Conservation (phyloP, 768 basidiomycete species). For the Chiua virens region DNA sequence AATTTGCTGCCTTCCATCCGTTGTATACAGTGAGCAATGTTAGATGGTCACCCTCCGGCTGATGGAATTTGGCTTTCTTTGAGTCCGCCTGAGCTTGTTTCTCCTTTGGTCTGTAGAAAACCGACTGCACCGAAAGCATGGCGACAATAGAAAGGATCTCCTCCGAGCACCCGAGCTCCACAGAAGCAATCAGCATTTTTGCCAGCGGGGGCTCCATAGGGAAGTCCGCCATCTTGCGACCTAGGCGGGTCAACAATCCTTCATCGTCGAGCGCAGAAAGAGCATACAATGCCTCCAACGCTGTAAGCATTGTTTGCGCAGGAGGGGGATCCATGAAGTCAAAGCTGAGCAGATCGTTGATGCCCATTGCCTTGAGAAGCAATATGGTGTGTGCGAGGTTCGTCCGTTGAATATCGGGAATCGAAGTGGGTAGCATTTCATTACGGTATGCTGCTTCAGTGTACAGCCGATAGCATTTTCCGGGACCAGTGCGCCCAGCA, state of each 20-base stretch:
- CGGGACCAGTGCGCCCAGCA: conserved; percentile 96
- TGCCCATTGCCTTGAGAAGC: conserved; percentile 97
- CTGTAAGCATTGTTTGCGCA: conserved; percentile 94
- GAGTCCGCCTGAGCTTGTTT: conserved; percentile 99
- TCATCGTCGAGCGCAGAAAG: conserved; percentile 96
- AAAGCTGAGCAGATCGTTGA: conserved; percentile 96
- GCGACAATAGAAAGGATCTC: conserved; percentile 97
- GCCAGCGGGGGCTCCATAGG: conserved; percentile 96
- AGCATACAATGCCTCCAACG: conserved; percentile 91
- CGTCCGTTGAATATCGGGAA: conserved; percentile 96
- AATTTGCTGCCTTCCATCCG: conserved; percentile 95
- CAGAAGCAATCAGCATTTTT: conserved; percentile 98
- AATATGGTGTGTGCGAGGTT: conserved; percentile 92
- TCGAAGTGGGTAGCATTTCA: conserved; percentile 97
- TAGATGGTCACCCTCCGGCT: conserved; percentile 96
- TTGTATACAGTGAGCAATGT: conserved; percentile 95
- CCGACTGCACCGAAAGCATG: conserved; percentile 94
- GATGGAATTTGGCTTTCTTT: conserved; percentile 99
- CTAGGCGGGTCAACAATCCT: conserved; percentile 89
- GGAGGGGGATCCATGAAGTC: conserved; percentile 99
- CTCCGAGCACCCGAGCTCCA: conserved; percentile 96
- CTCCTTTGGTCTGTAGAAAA: conserved; percentile 99
- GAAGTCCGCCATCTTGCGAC: conserved; percentile 99
- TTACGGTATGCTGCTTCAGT: conserved; percentile 98
- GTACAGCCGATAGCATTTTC: conserved; percentile 96